Base-by-base conservation (phyloP, 148 eudicot genomes). In the Rhododendron ovatum region DNA sequence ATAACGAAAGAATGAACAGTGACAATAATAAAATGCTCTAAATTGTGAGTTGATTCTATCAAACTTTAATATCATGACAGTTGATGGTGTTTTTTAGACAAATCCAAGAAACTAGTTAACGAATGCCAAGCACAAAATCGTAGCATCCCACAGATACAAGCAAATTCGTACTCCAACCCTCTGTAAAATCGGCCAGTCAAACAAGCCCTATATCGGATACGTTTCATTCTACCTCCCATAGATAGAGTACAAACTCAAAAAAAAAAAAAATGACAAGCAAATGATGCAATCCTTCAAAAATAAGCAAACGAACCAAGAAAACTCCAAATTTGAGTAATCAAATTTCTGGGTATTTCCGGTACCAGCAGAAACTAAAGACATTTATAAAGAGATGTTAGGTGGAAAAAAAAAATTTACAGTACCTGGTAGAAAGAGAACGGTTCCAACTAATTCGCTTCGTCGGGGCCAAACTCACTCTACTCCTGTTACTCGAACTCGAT, bases 361-460 rank as follows among this genome's bases (percentile, higher is more conserved):
- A 78, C 26, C 57, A 78, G 65, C 53, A 22, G 3, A n/a, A 80
- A 80, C 8, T 14, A 20, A 30, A 7, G 63, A 80, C 11, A 17
- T 80, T 81, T 50, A 15, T 55, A 55, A 55, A 79, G 48, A 15
- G 24, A 79, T 77, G 71, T 24, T n/a, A 47, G 71, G 50, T 45
- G 28, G 17, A 55, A 5, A 14, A 9, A 65, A 43, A 76, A 84
- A 37, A 1, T 30, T 30, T 30, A 30, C 30, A 30, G 30, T 59
- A 96, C 99, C 99, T 95, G 87, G 93, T 94, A 80, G 96, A 95
- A 50, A 96, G 98, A 80, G 98, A 92, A 84, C 98, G 99, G 84
- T 93, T 95, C 97, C 99, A 93, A 85, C 99, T 95, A 63, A 91
- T 81, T 81, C 99, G 91, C 86, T 92, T 90, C 3, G 61, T 85